Base-by-base conservation (phyloP, 2,329 filamentous ascomycete species). In the Fonsecaea multimorphosa region DNA sequence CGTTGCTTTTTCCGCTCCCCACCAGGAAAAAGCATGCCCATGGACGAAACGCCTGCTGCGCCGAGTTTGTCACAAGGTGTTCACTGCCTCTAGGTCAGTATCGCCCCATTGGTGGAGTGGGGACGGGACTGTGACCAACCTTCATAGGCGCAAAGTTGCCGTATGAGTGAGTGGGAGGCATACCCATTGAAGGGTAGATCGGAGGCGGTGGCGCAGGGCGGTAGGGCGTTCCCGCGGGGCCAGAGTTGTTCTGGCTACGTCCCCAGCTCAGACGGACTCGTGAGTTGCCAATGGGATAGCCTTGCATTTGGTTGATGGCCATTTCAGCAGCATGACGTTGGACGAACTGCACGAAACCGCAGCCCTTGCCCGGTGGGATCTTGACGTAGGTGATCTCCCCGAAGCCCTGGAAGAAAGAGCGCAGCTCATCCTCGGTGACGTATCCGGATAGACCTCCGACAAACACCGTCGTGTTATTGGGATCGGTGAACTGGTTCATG, bases 281-380 rank as follows among this genome's bases (percentile, higher is more conserved):
- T 54, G 94, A 98, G 85, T 99, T 99, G 63, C 95, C 95, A 75
- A 99, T 99, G 27, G 95, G 95, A 78, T 99, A 99, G 68, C 95
- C 95, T 82, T 99, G 95, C 95, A 99, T 99, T 82, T 99, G 95
- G 83, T 99, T 99, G 86, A 99, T 99, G 73, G 95, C 95, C 95
- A 99, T 99, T 83, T 99, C 95, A 14, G 95, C 95, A 60, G 95
- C 95, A 76, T 99, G 95, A 72, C 95, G 93, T 83, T 99, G 95
- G 64, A 99, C 95, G 74, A 99, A 99, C 81, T 99, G 95, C 66
- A 99, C 95, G 77, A 99, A 99, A 65, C 95, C 95, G 76, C 95
- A 99, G 73, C 95, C 95, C 87, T 99, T 99, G 82, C 95, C 95
- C 71, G 95, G 94, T 61, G 95, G 95, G 66, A 99, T 99, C 89